Base-by-base conservation (phyloP, 2,329 filamentous ascomycete species). In the Penicillium sp. region DNA sequence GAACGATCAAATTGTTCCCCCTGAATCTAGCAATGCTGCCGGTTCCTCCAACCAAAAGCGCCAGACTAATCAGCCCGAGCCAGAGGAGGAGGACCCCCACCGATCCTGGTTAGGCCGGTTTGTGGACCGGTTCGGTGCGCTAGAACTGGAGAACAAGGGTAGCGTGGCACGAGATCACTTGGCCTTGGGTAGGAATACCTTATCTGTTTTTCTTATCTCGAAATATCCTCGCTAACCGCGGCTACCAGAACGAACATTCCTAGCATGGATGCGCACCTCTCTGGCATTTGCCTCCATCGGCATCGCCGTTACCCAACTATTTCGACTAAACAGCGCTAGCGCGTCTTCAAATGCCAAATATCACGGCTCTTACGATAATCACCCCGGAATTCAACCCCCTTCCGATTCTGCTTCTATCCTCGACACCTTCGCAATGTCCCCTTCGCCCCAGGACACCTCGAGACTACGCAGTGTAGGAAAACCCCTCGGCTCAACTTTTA, bases 91-190 rank as follows among this genome's bases (percentile, higher is more conserved):
- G 10, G 42, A 51, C 39, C 24, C 1, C 35, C 31, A 48, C 5
- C 43, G 45, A 48, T 62, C 71, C 21, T 81, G 82, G 78, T 84
- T 80, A 74, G 76, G 74, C 56, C 69, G 66, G 14, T 62, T 83
- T 10, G 73, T 80, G 39, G 84, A 87, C 43, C 84, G 84, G 64
- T 88, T 85, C 63, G 85, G 85, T 19, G 83, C 80, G 58, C 74
- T 88, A 31, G 85, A 87, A 68, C 71, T 88, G 50, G 86, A 88
- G 62, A 88, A 88, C 62, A 87, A 87, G 68, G 86, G 85, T 16
- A 86, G 83, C 64, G 84, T 87, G 22, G 86, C 86, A 33, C 75
- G 86, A 62, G 86, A 88, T 70, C 86, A 88, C 76, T 76, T 88
- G 44, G 86, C 86, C 21, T 68, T 88, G 44, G 84, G 84, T 87